Evolutionary conservation across 495 filamentous ascomycete species (phyloP).

Genomic region (Tricharina praecox): DNA sequence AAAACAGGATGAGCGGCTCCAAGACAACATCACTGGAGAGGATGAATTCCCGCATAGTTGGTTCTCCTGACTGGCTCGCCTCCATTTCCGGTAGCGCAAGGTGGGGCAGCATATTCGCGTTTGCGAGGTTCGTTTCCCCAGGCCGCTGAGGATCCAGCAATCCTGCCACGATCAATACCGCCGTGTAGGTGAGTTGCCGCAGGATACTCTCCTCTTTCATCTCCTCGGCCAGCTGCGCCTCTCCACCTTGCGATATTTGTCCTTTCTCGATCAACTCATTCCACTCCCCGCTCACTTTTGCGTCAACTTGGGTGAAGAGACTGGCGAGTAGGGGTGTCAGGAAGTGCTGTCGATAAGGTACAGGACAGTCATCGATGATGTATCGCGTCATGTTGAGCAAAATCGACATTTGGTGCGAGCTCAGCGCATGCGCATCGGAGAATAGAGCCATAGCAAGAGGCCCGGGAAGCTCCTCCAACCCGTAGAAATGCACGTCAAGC

Average conservation of each 20-base stretch:
- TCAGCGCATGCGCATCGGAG: slow-evolving; percentile 63
- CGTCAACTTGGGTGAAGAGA: slow-evolving; percentile 71
- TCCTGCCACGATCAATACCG: slow-evolving; percentile 75
- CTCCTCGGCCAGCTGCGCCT: slow-evolving; percentile 65
- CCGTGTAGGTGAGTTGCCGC: slow-evolving; percentile 78
- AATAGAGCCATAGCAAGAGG: slow-evolving; percentile 75
- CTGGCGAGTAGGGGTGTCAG: slow-evolving; percentile 68
- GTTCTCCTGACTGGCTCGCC: slow-evolving; percentile 31
- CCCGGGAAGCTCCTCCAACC: slow-evolving; percentile 63
- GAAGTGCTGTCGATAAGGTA: slow-evolving; percentile 57
- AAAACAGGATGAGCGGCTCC: slow-evolving; percentile 78
- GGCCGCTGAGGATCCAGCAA: slow-evolving; percentile 57
- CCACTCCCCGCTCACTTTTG: slow-evolving; percentile 78
- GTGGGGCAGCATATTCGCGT: slow-evolving; percentile 15
- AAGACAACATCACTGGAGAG: slow-evolving; percentile 61
- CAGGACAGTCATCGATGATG: slow-evolving; percentile 79
- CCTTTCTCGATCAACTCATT: slow-evolving; percentile 45
- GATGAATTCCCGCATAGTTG: slow-evolving; percentile 59
- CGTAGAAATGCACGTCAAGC: slow-evolving; percentile 75
- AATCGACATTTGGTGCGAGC: slow-evolving; percentile 81
- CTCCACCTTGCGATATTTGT: slow-evolving; percentile 38
- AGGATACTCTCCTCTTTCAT: slow-evolving; percentile 98
- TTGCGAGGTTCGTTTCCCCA: slow-evolving; percentile 30
- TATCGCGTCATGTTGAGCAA: slow-evolving; percentile 71
- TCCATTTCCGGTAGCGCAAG: slow-evolving; percentile 22